Evolutionary conservation across 192 early-diverging fungal species (phyloP).

Genomic region (Kappamyces sp.): DNA sequence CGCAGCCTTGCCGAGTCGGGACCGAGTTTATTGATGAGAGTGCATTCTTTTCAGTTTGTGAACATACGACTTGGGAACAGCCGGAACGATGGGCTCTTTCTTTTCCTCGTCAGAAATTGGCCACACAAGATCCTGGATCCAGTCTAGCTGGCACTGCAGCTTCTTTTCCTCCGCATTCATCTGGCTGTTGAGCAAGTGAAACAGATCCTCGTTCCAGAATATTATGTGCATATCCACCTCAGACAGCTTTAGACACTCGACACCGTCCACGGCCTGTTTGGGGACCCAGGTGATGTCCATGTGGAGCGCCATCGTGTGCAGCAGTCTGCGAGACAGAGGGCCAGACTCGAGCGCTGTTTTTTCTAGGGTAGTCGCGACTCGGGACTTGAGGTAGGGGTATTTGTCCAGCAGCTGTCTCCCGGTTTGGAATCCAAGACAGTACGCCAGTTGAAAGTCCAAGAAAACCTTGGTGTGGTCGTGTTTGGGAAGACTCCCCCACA

Average conservation of each 20-base stretch:
- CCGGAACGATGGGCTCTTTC: neutral
- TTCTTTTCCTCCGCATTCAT: neutral
- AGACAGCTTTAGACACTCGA: neutral
- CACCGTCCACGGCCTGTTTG: neutral
- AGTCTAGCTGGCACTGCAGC: neutral
- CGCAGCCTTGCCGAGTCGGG: too few relatives aligned
- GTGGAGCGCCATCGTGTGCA: neutral
- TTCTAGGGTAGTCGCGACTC: conserved; percentile 39
- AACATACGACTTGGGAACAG: neutral
- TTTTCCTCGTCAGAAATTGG: neutral
- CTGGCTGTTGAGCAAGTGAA: conserved; percentile 5
- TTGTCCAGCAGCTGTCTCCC: conserved; percentile 35
- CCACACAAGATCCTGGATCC: conserved; percentile 13
- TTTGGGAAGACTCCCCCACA: conserved; percentile 12
- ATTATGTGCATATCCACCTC: conserved; percentile 15
- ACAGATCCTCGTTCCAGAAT: conserved; percentile 10
- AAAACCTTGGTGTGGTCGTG: conserved; percentile 12
- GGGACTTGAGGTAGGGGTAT: conserved; percentile 25
- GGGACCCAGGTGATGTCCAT: conserved; percentile 1
- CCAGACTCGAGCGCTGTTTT: conserved; percentile 33
- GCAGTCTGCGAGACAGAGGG: conserved; percentile 15
- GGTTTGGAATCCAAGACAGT: conserved; percentile 32
- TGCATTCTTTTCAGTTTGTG: conserved; percentile 12
- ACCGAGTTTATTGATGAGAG: neutral
- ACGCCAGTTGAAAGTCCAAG: conserved; percentile 44